Percentiles rank a stretch among this genome's conserved stretches.
phyloP scores from a whole-genome alignment of 768 basidiomycete genomes.

The Cystofilobasidium ferigula region DNA sequence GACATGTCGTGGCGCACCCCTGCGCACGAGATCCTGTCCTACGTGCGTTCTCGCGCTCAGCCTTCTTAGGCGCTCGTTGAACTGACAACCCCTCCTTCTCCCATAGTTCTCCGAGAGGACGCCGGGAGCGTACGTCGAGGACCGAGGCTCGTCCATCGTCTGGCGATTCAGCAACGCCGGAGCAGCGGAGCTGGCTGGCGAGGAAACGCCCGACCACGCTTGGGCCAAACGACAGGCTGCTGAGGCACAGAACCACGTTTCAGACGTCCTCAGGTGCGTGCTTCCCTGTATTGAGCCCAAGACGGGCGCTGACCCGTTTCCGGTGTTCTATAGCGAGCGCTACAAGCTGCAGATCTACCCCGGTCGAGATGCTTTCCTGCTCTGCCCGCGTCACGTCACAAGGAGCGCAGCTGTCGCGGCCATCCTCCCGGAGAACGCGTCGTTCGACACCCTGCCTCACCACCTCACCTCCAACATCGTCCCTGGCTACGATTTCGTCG shows the following conservation, averaged over 20 bases:
- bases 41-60: slow-evolving; percentile 53
- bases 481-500: slow-evolving; percentile 17
- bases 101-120: slow-evolving; percentile 75
- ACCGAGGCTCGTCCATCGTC: slow-evolving; percentile 66
- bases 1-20: slow-evolving; percentile 70
- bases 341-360: slow-evolving; percentile 28
- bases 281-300: neutral
- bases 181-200: slow-evolving; percentile 29
- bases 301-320: neutral
- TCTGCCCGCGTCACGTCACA: slow-evolving; percentile 18
- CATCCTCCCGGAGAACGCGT: slow-evolving; percentile 2
- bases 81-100: neutral
- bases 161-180: slow-evolving; percentile 67
- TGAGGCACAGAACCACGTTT: slow-evolving; percentile 85
- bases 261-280: slow-evolving; percentile 33
- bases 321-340: slow-evolving; percentile 12
- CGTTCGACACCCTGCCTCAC: neutral
- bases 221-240: slow-evolving; percentile 82
- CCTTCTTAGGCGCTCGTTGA: slow-evolving; percentile 6
- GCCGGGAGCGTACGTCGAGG: slow-evolving; percentile 71
- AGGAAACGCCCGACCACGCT: slow-evolving; percentile 48
- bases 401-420: slow-evolving; percentile 13
- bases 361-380: slow-evolving; percentile 23
- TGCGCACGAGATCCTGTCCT: slow-evolving; percentile 71
- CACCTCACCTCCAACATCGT: neutral